Evolutionary conservation across 2,329 filamentous ascomycete genomes (phyloP).

Genomic region (Colletotrichum australisinense): DNA sequence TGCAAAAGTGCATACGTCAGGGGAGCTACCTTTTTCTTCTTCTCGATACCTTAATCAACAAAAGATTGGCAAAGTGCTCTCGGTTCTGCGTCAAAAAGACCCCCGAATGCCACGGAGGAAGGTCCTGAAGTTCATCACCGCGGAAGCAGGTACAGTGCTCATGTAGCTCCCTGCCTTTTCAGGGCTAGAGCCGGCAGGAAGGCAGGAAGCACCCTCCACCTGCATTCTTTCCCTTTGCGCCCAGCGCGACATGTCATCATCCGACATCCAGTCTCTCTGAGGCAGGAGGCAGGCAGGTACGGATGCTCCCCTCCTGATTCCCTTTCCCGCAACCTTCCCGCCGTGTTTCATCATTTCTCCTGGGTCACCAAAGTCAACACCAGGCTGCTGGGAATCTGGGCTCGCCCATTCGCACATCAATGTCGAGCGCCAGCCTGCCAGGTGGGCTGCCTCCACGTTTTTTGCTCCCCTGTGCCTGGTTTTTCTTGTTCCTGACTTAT

Average conservation of each 20-base stretch:
- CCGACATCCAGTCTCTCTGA: slow-evolving; percentile 26
- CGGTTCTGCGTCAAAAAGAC: neutral
- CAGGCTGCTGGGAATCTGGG: slow-evolving; percentile 26
- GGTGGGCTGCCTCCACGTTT: slow-evolving; percentile 30
- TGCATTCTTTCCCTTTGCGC: slow-evolving; percentile 1
- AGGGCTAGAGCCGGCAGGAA: neutral
- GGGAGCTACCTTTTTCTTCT: neutral
- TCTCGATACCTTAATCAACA: neutral
- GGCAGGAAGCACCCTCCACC: neutral
- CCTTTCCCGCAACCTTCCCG: slow-evolving; percentile 18
- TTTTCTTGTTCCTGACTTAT: slow-evolving; percentile 14
- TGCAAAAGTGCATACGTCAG: neutral
- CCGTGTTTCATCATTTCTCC: slow-evolving; percentile 32
- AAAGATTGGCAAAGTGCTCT: neutral
- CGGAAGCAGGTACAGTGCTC: neutral
- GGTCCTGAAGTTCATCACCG: neutral
- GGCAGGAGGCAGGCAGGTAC: too few relatives aligned
- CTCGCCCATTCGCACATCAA: slow-evolving; percentile 6
- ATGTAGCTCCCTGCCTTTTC: slow-evolving; percentile 25
- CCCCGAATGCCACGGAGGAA: slow-evolving; percentile 5
- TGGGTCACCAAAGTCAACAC: slow-evolving; percentile 18
- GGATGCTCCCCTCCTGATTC: neutral
- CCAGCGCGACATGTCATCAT: slow-evolving; percentile 24
- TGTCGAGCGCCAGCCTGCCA: slow-evolving; percentile 7
- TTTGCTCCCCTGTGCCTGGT: slow-evolving; percentile 4